Base-by-base conservation (phyloP, 2,329 filamentous ascomycete genomes). In the Madurella fahalii region DNA sequence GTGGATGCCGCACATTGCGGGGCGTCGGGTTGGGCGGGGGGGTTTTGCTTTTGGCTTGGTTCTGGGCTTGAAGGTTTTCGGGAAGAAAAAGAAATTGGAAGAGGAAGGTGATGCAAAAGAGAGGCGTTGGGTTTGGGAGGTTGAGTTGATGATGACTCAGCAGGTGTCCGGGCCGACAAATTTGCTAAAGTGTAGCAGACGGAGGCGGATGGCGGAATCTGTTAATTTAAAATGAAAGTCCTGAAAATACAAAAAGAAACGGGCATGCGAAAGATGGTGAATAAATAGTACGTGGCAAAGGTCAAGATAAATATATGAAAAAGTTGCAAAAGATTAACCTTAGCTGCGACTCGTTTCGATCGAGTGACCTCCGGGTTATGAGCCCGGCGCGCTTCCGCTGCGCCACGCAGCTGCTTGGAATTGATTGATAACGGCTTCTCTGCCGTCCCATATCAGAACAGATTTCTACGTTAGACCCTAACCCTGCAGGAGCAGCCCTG, bases 1-100 rank as follows among this genome's bases (percentile, higher is more conserved):
- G 66, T 84, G 75, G 50, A 85, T 85, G 58, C 83, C 83, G 67
- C 83, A 86, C 83, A 86, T 85, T 54, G 31, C 17, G 40, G 40
- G 15, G 45, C 12, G 45, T 31, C 45, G 12, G 11, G 9, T 11
- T 37, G 34, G 34, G 34, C 16, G 31, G 31, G 30, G 15, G 13
- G n/a, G n/a, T n/a, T n/a, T n/a, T n/a, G n/a, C n/a, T 25, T 25
- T 25, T 25, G 3, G 25, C 25, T 25, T 7, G 25, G n/a, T 25
- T 17, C 18, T 32, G 11, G 42, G 11, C 15, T 40, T 12, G 25
- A 39, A n/a, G n/a, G n/a, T n/a, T n/a, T n/a, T n/a, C n/a, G n/a
- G n/a, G n/a, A 13, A 17, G 13, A n/a, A 16, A 37, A 30, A n/a
- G 2, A 9, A 9, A 18, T 9, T 32, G 15, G 9, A 8, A 9